phyloP scores from a whole-genome alignment of 225 moss, liverwort and hornwort genomes.

The Pseudisothecium myosuroides region DNA sequence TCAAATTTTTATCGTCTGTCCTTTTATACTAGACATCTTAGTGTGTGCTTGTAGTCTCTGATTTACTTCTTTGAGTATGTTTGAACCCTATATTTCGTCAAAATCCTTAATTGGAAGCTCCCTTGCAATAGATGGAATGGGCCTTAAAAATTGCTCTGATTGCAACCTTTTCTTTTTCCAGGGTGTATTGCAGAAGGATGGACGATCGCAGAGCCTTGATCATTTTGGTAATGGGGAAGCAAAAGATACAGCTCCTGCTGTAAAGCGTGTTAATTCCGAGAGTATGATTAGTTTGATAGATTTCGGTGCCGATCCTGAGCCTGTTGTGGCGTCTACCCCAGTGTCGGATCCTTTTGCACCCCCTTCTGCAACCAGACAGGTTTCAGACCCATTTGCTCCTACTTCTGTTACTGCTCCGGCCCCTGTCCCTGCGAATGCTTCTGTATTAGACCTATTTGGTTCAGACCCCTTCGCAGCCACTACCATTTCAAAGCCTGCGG shows the following conservation, averaged over 20 bases:
- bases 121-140: background rate
- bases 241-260: conserved; percentile 8
- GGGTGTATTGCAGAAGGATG: conserved; percentile 52
- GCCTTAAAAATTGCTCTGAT: background rate
- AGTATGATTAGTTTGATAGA: conserved; percentile 75
- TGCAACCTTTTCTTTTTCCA: background rate
- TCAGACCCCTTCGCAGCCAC: conserved; percentile 12
- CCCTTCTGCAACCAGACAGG: background rate
- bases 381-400: conserved; percentile 11
- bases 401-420: background rate
- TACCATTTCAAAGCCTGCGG: background rate
- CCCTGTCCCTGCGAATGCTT: background rate
- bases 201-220: conserved; percentile 42
- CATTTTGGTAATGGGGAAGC: conserved; percentile 41
- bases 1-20: background rate
- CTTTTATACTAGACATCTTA: background rate
- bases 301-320: conserved; percentile 65
- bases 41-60: background rate
- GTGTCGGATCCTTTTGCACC: conserved; percentile 24
- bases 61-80: background rate
- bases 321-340: conserved; percentile 6
- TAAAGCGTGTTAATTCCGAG: conserved; percentile 62
- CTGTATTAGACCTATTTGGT: conserved; percentile 21
- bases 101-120: background rate
- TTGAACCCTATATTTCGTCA: background rate